A percentile compares a stretch with the other conserved stretches of the same genome.
These are phyloP conservation scores for Mallotus japonicus DNA, from an alignment of 441 rosid species.

Conservation along the genomic window DNA sequence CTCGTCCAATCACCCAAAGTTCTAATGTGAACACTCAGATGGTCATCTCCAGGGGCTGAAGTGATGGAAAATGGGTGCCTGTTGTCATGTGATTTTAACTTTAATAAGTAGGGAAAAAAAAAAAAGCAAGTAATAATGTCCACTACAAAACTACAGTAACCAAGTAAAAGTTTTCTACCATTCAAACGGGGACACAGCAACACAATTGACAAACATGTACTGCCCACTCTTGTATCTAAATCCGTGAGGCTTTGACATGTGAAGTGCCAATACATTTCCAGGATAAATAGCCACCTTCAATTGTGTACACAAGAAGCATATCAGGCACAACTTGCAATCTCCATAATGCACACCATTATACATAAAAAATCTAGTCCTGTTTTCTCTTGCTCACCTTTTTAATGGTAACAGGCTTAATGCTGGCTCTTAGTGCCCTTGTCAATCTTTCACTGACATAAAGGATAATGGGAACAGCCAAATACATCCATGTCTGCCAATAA, in stretches of 20 bases:
- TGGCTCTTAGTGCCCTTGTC: slow-evolving; percentile 76
- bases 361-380: background rate
- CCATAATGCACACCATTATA: background rate
- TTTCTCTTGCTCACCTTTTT: slow-evolving; percentile 48
- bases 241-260: slow-evolving; percentile 96
- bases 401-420: slow-evolving; percentile 80
- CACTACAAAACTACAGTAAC: background rate
- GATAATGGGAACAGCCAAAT: slow-evolving; percentile 65
- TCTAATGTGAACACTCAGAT: slow-evolving; percentile 82
- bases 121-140: too few species aligned
- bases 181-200: slow-evolving; percentile 88
- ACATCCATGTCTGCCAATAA: slow-evolving; percentile 86
- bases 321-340: background rate
- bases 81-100: slow-evolving; percentile 12
- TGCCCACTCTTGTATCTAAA: slow-evolving; percentile 95
- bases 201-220: slow-evolving; percentile 88
- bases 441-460: slow-evolving; percentile 73
- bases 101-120: background rate
- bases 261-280: slow-evolving; percentile 79
- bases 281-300: slow-evolving; percentile 82
- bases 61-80: slow-evolving; percentile 99
- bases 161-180: slow-evolving; percentile 39
- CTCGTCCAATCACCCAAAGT: slow-evolving; percentile 95
- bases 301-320: background rate
- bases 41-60: slow-evolving; percentile 88